These are phyloP conservation scores for Phalaenopsis aphrodite DNA, from an alignment of 106 monocot genomes.

Conservation along the genomic window DNA sequence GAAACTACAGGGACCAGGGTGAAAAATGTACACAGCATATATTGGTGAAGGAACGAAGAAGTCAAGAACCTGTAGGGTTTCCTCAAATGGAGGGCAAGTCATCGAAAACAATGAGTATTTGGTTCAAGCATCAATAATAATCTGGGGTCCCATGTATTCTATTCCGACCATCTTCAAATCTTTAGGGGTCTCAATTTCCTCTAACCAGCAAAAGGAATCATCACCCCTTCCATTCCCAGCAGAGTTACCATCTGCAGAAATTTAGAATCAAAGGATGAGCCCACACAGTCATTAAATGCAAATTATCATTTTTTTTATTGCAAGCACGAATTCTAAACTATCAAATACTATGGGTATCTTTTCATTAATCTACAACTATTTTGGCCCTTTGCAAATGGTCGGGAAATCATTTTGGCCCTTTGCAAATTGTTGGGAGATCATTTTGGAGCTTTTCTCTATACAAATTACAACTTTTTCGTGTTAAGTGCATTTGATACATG, in stretches of 20 bases:
- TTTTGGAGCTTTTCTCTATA: too few relatives aligned
- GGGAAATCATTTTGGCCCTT: too few relatives aligned
- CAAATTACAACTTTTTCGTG: too few relatives aligned
- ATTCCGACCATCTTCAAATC: constrained; percentile 40
- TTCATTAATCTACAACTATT: too few relatives aligned
- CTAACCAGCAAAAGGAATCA: constrained; percentile 44
- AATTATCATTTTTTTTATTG: too few relatives aligned
- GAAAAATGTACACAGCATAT: not conserved
- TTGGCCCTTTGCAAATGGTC: too few relatives aligned
- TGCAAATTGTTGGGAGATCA: too few relatives aligned
- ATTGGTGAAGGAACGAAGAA: not conserved
- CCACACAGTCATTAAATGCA: not conserved
- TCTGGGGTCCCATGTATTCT: constrained; percentile 57
- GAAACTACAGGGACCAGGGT: not conserved
- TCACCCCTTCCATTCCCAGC: not conserved
- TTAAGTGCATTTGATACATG: too few relatives aligned
- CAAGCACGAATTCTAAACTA: too few relatives aligned
- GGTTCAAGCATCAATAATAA: constrained; percentile 8
- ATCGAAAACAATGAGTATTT: not conserved
- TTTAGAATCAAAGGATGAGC: not conserved
- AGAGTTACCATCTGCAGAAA: constrained; percentile 17
- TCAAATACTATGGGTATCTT: too few relatives aligned
- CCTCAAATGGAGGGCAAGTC: not conserved
- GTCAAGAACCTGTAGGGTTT: not conserved
- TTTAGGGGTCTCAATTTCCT: constrained; percentile 53